Percentiles rank a stretch among this genome's conserved stretches.
Conservation (phyloP, 192 early-diverging fungal species). For the Coemansia sp. region DNA sequence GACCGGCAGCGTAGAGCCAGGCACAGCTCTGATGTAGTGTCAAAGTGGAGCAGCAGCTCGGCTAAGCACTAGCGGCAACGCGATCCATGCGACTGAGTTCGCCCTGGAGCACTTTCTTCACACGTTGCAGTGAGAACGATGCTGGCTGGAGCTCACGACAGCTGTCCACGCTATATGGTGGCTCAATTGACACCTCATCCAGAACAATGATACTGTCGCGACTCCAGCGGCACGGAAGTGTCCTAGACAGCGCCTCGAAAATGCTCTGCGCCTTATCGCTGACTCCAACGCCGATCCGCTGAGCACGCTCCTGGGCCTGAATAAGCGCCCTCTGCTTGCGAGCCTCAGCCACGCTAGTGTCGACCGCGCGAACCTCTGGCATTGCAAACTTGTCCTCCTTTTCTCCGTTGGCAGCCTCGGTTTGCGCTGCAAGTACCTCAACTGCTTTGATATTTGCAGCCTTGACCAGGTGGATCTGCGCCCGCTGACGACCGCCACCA, state of each 20-base stretch:
- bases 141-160: constrained; percentile 61
- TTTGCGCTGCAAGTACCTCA: constrained; percentile 15
- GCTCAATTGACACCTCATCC: constrained; percentile 76
- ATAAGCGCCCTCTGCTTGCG: constrained; percentile 39
- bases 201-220: constrained; percentile 76
- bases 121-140: constrained; percentile 64
- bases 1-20: not conserved
- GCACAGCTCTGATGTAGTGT: not conserved
- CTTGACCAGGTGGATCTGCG: constrained; percentile 27
- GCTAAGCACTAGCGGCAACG: constrained; percentile 12
- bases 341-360: constrained; percentile 22
- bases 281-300: constrained; percentile 76
- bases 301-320: constrained; percentile 41
- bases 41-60: not conserved
- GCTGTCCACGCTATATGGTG: constrained; percentile 73
- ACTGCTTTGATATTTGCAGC: constrained; percentile 36
- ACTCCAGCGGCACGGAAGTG: constrained; percentile 80
- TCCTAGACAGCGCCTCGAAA: constrained; percentile 81
- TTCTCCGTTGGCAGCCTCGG: not conserved
- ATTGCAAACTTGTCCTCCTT: constrained; percentile 6
- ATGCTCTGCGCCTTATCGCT: constrained; percentile 73
- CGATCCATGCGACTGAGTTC: constrained; percentile 40
- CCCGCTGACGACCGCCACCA: constrained; percentile 15
- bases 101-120: constrained; percentile 71
- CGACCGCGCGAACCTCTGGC: constrained; percentile 21